Percentiles rank a stretch among this genome's conserved stretches.
Evolutionary conservation across 164 flowering plant genomes (phyloP).

Genomic region (Kingdonia uniflora): DNA sequence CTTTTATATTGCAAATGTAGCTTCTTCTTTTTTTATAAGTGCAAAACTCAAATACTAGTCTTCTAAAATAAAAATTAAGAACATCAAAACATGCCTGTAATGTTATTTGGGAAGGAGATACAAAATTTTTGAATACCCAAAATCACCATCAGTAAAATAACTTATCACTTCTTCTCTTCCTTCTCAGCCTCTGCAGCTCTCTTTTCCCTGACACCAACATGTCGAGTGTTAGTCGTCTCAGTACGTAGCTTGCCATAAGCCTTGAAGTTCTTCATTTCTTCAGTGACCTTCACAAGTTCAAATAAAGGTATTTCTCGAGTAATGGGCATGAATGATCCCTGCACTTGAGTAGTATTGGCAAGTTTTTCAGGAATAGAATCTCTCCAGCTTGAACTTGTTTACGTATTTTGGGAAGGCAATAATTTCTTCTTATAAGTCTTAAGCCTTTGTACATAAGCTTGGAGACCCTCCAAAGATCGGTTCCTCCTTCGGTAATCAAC

Average conservation of each 20-base stretch:
- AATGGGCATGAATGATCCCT: constrained; percentile 35
- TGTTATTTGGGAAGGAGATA: too few species aligned
- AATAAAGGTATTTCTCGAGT: constrained; percentile 29
- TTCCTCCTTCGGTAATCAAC: constrained; percentile 72
- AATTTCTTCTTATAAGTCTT: constrained; percentile 77
- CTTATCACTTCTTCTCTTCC: constrained; percentile 42
- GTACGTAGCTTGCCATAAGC: constrained; percentile 43
- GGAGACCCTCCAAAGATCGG: constrained; percentile 68
- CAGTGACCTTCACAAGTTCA: too few species aligned
- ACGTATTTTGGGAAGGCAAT: constrained; percentile 81
- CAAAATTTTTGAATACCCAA: constrained; percentile 7
- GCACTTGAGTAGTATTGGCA: constrained; percentile 35
- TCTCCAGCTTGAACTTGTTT: constrained; percentile 54
- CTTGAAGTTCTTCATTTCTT: constrained; percentile 40
- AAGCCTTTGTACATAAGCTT: too few species aligned
- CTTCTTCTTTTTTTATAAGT: too few species aligned
- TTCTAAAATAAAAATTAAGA: background rate
- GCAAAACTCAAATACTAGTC: too few species aligned
- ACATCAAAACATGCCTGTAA: background rate
- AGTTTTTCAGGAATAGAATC: constrained; percentile 36
- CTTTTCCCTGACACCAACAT: constrained; percentile 36
- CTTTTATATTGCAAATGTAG: too few species aligned
- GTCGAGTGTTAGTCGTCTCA: constrained; percentile 33
- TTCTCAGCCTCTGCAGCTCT: constrained; percentile 59
- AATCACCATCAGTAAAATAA: background rate